Percentiles rank a stretch among this genome's conserved stretches.
These are phyloP conservation scores for Coniella vitis DNA, from an alignment of 2,329 filamentous ascomycete species.

Conservation along the genomic window DNA sequence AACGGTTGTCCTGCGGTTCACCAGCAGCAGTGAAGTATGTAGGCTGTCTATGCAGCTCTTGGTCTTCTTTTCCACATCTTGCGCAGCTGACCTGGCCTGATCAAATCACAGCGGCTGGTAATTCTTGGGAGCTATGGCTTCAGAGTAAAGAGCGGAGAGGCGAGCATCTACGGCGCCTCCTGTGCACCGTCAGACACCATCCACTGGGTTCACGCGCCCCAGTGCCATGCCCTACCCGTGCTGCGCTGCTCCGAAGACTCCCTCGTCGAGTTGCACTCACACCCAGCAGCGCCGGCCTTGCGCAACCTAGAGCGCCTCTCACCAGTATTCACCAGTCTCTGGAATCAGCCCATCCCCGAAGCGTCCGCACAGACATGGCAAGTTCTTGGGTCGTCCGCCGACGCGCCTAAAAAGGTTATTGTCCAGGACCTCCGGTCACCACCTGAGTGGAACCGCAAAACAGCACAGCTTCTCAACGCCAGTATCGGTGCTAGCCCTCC, in stretches of 20 bases:
- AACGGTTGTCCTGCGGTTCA: conserved; percentile 34
- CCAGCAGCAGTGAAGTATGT: conserved; percentile 41
- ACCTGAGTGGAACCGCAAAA: conserved; percentile 54
- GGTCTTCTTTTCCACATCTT: too few species aligned
- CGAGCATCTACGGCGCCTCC: conserved; percentile 59
- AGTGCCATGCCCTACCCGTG: conserved; percentile 63
- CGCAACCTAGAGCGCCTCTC: conserved; percentile 52
- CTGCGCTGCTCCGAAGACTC: conserved; percentile 48
- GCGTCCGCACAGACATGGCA: conserved; percentile 7
- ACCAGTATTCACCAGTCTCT: conserved; percentile 60
- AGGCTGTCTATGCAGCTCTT: neutral
- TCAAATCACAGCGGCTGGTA: conserved; percentile 45
- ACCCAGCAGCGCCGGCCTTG: conserved; percentile 42
- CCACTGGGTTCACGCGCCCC: conserved; percentile 58
- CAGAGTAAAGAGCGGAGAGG: conserved; percentile 51
- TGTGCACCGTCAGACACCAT: conserved; percentile 41
- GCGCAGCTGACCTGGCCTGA: too few species aligned
- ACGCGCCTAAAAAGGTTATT: conserved; percentile 41
- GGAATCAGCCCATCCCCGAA: conserved; percentile 40
- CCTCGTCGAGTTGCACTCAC: conserved; percentile 48
- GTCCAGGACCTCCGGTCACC: conserved; percentile 51
- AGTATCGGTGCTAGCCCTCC: conserved; percentile 27
- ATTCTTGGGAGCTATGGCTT: conserved; percentile 64
- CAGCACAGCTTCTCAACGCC: conserved; percentile 37
- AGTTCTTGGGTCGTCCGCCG: conserved; percentile 41